Conservation (phyloP, 495 filamentous ascomycete genomes). For the Neohortaea acidophila region DNA sequence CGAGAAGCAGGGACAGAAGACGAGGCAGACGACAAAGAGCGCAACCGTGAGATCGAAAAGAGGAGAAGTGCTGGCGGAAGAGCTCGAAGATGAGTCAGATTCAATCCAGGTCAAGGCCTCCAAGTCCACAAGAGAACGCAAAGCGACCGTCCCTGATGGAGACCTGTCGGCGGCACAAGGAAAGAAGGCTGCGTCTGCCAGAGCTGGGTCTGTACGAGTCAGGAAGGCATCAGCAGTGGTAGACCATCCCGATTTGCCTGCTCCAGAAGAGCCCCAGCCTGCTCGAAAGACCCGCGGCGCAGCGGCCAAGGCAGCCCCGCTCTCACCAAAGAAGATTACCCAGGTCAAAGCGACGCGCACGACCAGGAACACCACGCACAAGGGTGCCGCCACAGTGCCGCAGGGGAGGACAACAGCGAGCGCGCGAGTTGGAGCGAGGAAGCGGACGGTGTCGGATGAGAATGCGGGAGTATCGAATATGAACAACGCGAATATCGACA, state of each 20-base stretch:
- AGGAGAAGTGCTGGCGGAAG: too few species aligned
- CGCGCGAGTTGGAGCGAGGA: background rate
- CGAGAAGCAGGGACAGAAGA: too few species aligned
- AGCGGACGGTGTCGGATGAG: slow-evolving; percentile 12
- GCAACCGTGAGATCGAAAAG: too few species aligned
- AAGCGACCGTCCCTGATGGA: background rate
- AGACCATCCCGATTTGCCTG: background rate
- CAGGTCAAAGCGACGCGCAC: slow-evolving; percentile 7
- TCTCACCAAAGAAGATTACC: slow-evolving; percentile 19
- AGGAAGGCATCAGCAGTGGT: background rate
- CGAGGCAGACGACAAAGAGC: too few species aligned
- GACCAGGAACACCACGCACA: background rate
- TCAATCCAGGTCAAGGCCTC: too few species aligned
- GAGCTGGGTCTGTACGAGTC: background rate
- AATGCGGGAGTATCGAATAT: slow-evolving; percentile 7
- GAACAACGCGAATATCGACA: background rate
- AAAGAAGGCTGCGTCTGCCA: background rate
- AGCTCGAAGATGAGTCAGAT: too few species aligned
- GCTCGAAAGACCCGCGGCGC: slow-evolving; percentile 5
- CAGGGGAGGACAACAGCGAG: background rate
- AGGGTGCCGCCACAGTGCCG: background rate
- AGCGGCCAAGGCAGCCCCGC: slow-evolving; percentile 7
- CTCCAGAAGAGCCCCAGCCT: background rate
- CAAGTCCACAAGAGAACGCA: too few species aligned
- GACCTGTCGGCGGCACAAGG: background rate